phyloP scores from a whole-genome alignment of 2,329 filamentous ascomycete genomes.

The Colletotrichum sp. region DNA sequence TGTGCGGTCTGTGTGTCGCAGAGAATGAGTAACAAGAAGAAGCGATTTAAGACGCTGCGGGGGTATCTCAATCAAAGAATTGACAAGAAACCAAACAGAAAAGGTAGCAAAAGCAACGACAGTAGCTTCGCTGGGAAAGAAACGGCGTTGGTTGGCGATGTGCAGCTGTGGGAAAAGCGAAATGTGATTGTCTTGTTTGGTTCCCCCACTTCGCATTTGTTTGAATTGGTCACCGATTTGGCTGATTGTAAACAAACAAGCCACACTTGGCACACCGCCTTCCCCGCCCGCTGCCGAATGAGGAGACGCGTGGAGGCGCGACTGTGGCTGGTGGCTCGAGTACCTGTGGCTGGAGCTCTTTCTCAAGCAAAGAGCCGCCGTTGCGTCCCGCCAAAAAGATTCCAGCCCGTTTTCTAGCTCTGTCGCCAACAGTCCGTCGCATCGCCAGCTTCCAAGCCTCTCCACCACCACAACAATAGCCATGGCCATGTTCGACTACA shows the following conservation, averaged over 20 bases:
- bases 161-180: background rate
- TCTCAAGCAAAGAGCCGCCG: background rate
- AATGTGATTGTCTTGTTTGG: constrained; percentile 11
- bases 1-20: background rate
- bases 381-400: background rate
- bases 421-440: background rate
- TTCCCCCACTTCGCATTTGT: constrained; percentile 21
- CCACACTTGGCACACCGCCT: background rate
- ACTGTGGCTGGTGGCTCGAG: background rate
- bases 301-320: constrained; percentile 1
- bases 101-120: background rate
- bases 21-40: background rate
- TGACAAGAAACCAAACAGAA: background rate
- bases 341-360: constrained; percentile 10
- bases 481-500: constrained; percentile 65
- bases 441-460: background rate
- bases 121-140: background rate
- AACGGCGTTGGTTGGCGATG: background rate
- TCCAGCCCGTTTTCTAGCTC: background rate
- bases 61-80: constrained; percentile 12
- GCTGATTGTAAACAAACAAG: constrained; percentile 23
- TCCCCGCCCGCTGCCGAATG: background rate
- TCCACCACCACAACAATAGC: background rate
- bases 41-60: background rate
- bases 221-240: constrained; percentile 21